Conservation (phyloP, 164 flowering plant species). For the Annona squamosa region DNA sequence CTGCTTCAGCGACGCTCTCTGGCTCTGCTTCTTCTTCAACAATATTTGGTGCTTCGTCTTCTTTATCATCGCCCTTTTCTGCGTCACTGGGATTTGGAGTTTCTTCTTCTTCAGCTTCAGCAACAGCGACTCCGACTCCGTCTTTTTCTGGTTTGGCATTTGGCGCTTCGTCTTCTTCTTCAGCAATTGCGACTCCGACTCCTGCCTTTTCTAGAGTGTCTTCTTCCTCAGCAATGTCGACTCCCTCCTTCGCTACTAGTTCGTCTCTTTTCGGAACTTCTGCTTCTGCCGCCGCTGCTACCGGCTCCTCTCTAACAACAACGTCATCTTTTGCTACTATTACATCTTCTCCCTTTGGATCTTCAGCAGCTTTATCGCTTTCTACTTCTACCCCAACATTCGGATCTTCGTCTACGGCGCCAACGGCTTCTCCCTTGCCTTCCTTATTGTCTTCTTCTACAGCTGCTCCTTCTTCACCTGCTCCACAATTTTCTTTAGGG, state of each 20-base stretch:
- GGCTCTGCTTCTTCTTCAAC: slow-evolving; percentile 6
- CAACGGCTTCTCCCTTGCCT: background rate
- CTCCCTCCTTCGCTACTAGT: slow-evolving; percentile 2
- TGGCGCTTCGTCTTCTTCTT: background rate
- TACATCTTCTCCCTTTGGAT: slow-evolving; percentile 1
- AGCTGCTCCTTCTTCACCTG: slow-evolving; percentile 7
- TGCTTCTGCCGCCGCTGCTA: background rate
- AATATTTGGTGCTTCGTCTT: slow-evolving; percentile 7
- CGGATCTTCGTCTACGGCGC: slow-evolving; percentile 7
- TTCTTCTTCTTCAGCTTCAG: slow-evolving; percentile 10
- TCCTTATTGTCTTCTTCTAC: slow-evolving; percentile 14
- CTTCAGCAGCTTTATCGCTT: background rate
- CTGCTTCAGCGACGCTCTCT: background rate
- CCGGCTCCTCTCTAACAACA: background rate
- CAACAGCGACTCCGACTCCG: slow-evolving; percentile 5
- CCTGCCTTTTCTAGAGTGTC: slow-evolving; percentile 8
- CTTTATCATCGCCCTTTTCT: slow-evolving; percentile 8
- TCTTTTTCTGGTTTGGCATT: background rate
- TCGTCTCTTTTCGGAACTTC: slow-evolving; percentile 7
- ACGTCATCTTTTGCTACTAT: background rate
- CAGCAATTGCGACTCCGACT: background rate
- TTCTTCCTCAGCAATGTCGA: slow-evolving; percentile 4
- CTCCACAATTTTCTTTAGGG: slow-evolving; percentile 15
- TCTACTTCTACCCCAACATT: slow-evolving; percentile 10
- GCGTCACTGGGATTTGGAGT: slow-evolving; percentile 7